A percentile compares a stretch with the other conserved stretches of the same genome.
Evolutionary conservation across 1,139 yeast species (phyloP).

Genomic region (Suhomyces taliae): DNA sequence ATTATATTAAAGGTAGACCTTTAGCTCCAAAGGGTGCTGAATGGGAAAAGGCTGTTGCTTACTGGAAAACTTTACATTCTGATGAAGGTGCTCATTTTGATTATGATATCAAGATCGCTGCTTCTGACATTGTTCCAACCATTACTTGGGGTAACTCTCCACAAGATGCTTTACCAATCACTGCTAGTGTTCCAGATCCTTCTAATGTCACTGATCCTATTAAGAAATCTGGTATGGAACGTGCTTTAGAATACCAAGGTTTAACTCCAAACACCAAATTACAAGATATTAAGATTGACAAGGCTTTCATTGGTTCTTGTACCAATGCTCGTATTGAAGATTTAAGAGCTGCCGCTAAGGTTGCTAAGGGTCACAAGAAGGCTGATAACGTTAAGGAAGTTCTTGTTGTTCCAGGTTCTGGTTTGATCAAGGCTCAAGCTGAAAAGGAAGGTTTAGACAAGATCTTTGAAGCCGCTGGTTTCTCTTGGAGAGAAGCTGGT

Average conservation of each 20-base stretch:
- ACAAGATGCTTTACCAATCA: conserved; percentile 95
- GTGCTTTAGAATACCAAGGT: conserved; percentile 92
- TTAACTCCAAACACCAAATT: conserved; percentile 80
- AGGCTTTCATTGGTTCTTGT: conserved; percentile 96
- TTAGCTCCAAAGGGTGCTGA: conserved; percentile 89
- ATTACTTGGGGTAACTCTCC: conserved; percentile 99
- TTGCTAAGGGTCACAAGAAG: conserved; percentile 86
- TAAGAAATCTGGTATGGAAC: conserved; percentile 79
- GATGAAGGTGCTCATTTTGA: conserved; percentile 92
- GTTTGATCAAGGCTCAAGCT: conserved; percentile 88
- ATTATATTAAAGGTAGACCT: conserved; percentile 89
- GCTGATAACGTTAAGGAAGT: conserved; percentile 81
- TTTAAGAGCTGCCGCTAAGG: conserved; percentile 90
- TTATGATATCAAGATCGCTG: conserved; percentile 75
- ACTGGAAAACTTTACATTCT: conserved; percentile 86
- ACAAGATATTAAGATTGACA: conserved; percentile 71
- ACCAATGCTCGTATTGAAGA: conserved; percentile 98
- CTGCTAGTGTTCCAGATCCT: conserved; percentile 90
- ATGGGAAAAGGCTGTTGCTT: conserved; percentile 90
- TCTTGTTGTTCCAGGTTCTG: conserved; percentile 96
- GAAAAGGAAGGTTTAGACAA: conserved; percentile 93
- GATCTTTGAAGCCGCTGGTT: conserved; percentile 88
- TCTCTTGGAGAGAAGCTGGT: conserved; percentile 99
- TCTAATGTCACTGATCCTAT: conserved; percentile 67
- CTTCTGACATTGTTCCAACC: conserved; percentile 87